Evolutionary conservation across 805 yeast genomes (phyloP).

Genomic region (Lachancea sp.): DNA sequence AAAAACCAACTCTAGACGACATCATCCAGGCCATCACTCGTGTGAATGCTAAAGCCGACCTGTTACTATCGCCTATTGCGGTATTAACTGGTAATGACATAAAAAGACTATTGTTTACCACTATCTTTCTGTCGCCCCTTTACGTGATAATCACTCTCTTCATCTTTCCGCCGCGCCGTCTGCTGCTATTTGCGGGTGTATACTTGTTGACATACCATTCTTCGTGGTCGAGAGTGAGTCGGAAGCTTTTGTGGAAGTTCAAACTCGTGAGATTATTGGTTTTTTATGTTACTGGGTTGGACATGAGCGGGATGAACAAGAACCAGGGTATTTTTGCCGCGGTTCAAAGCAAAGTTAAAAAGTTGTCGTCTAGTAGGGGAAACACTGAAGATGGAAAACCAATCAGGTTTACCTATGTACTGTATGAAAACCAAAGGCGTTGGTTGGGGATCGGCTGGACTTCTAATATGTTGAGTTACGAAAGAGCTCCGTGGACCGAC

Average conservation of each 20-base stretch:
- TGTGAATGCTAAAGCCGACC: slow-evolving; percentile 68
- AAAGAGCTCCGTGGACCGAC: slow-evolving; percentile 95
- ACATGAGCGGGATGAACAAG: slow-evolving; percentile 49
- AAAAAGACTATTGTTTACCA: slow-evolving; percentile 72
- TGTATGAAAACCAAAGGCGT: slow-evolving; percentile 90
- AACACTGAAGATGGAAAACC: slow-evolving; percentile 38
- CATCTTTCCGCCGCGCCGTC: slow-evolving; percentile 61
- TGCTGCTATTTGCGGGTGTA: slow-evolving; percentile 52
- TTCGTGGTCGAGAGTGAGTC: slow-evolving; percentile 71
- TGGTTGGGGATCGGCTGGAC: slow-evolving; percentile 99
- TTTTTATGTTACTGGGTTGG: slow-evolving; percentile 83
- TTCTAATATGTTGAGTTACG: slow-evolving; percentile 80
- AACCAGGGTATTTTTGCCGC: slow-evolving; percentile 39
- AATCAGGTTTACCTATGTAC: slow-evolving; percentile 82
- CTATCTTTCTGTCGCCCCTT: slow-evolving; percentile 78
- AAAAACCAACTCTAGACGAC: slow-evolving; percentile 80
- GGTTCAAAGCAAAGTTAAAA: slow-evolving; percentile 37
- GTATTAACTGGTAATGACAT: slow-evolving; percentile 74
- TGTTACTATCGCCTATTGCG: slow-evolving; percentile 75
- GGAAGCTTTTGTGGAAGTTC: slow-evolving; percentile 82
- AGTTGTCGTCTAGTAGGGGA: slow-evolving; percentile 26
- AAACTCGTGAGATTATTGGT: slow-evolving; percentile 58
- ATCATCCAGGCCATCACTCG: slow-evolving; percentile 71
- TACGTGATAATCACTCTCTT: slow-evolving; percentile 66
- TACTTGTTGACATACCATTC: slow-evolving; percentile 80